These are phyloP conservation scores for Alternaria viburni DNA, from an alignment of 2,329 filamentous ascomycete species.

Conservation along the genomic window DNA sequence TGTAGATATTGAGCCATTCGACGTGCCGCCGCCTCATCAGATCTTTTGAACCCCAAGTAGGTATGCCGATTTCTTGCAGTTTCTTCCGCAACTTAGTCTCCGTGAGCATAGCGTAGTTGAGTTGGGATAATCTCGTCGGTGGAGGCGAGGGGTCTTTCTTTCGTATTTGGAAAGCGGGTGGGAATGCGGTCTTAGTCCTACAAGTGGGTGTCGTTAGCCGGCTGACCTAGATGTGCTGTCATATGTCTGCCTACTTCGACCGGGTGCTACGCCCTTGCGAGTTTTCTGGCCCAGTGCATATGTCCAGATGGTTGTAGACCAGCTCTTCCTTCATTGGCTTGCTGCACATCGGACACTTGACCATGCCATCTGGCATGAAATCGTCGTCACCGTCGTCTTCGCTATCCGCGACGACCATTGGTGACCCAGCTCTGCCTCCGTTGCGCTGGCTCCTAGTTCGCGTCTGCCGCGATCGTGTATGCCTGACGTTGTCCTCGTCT, in stretches of 20 bases:
- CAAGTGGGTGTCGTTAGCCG: slow-evolving; percentile 10
- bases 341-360: slow-evolving; percentile 82
- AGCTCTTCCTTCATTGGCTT: slow-evolving; percentile 78
- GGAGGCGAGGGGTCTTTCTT: slow-evolving; percentile 51
- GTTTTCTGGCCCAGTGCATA: slow-evolving; percentile 56
- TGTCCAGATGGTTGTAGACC: slow-evolving; percentile 83
- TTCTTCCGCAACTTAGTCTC: slow-evolving; percentile 81
- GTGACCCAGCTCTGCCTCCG: slow-evolving; percentile 34
- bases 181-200: slow-evolving; percentile 32
- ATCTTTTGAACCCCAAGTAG: slow-evolving; percentile 69
- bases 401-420: slow-evolving; percentile 47
- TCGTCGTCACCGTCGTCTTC: slow-evolving; percentile 55
- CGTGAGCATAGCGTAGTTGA: slow-evolving; percentile 88
- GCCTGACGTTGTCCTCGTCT: slow-evolving; percentile 42
- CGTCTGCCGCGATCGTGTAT: slow-evolving; percentile 45
- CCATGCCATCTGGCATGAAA: slow-evolving; percentile 68
- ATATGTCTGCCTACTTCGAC: slow-evolving; percentile 33
- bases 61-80: slow-evolving; percentile 78
- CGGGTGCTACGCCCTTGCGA: slow-evolving; percentile 37
- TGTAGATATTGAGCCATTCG: slow-evolving; percentile 96
- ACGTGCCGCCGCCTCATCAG: slow-evolving; percentile 81
- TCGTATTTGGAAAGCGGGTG: slow-evolving; percentile 28
- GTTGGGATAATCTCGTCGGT: slow-evolving; percentile 64
- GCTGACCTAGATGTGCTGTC: background rate
- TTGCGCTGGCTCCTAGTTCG: slow-evolving; percentile 47